A percentile compares a stretch with the other conserved stretches of the same genome.
These are phyloP conservation scores for Clathrospora elynae DNA, from an alignment of 2,329 filamentous ascomycete species.

Conservation along the genomic window DNA sequence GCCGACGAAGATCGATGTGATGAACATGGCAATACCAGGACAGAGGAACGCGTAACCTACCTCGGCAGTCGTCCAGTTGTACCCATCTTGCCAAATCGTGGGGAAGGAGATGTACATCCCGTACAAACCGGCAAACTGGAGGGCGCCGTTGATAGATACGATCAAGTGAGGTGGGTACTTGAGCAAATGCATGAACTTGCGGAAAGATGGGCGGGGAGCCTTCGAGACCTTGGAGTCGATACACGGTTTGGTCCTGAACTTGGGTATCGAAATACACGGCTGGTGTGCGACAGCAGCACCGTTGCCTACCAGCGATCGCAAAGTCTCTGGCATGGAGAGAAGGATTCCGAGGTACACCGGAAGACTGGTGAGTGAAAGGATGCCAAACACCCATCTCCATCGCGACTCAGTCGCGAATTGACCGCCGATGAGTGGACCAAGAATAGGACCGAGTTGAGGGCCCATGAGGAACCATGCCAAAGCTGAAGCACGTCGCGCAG, in stretches of 20 bases:
- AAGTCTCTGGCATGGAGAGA: slow-evolving; percentile 54
- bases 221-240: slow-evolving; percentile 25
- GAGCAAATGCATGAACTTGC: slow-evolving; percentile 31
- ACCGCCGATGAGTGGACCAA: slow-evolving; percentile 54
- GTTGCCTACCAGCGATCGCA: slow-evolving; percentile 54
- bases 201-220: slow-evolving; percentile 30
- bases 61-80: slow-evolving; percentile 44
- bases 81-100: slow-evolving; percentile 32
- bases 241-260: slow-evolving; percentile 29
- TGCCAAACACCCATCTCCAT: slow-evolving; percentile 56
- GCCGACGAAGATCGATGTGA: slow-evolving; percentile 48
- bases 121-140: slow-evolving; percentile 38
- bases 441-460: slow-evolving; percentile 52
- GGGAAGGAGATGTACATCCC: slow-evolving; percentile 35
- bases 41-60: slow-evolving; percentile 49
- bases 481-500: slow-evolving; percentile 48
- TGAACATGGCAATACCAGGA: slow-evolving; percentile 40
- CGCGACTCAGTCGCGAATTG: slow-evolving; percentile 41
- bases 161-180: slow-evolving; percentile 38
- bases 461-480: slow-evolving; percentile 53
- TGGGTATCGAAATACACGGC: slow-evolving; percentile 36
- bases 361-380: slow-evolving; percentile 36
- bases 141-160: slow-evolving; percentile 36
- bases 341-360: slow-evolving; percentile 39
- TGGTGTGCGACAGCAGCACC: slow-evolving; percentile 39